A percentile compares a stretch with the other conserved stretches of the same genome.
Evolutionary conservation across 441 rosid species (phyloP).

Genomic region (Adansonia rubrostipa): DNA sequence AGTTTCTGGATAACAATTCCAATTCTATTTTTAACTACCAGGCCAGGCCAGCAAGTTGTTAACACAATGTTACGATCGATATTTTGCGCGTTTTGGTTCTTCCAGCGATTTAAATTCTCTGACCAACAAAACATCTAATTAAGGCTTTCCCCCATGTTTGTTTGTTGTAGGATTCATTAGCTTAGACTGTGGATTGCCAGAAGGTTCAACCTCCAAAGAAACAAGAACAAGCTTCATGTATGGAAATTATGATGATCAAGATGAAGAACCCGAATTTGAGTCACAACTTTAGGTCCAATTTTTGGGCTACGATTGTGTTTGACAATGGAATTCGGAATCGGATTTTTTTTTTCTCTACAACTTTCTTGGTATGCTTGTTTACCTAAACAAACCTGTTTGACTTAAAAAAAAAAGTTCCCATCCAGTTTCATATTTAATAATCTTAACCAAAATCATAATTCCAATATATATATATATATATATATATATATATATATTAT

Average conservation of each 20-base stretch:
- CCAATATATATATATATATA: background rate
- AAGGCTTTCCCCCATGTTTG: background rate
- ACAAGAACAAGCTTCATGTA: no score
- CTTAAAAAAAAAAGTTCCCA: background rate
- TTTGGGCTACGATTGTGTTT: no score
- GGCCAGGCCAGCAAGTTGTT: background rate
- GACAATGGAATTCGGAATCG: no score
- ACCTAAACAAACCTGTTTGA: background rate
- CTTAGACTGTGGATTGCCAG: conserved; percentile 47
- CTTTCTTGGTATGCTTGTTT: no score
- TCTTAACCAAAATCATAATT: background rate
- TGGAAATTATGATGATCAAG: no score
- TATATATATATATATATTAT: background rate
- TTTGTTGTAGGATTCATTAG: conserved; percentile 47
- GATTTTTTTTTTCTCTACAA: no score
- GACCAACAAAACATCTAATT: no score
- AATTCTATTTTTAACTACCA: background rate
- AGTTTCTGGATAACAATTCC: background rate
- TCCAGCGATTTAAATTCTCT: no score
- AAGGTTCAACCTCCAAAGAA: conserved; percentile 1
- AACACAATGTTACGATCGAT: background rate
- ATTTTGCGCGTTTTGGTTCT: background rate
- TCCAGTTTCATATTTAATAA: background rate
- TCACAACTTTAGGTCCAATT: no score
- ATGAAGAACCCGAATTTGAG: no score